Conservation (phyloP, 108 stramenopile genomes). For the Parietichytrium sp. region DNA sequence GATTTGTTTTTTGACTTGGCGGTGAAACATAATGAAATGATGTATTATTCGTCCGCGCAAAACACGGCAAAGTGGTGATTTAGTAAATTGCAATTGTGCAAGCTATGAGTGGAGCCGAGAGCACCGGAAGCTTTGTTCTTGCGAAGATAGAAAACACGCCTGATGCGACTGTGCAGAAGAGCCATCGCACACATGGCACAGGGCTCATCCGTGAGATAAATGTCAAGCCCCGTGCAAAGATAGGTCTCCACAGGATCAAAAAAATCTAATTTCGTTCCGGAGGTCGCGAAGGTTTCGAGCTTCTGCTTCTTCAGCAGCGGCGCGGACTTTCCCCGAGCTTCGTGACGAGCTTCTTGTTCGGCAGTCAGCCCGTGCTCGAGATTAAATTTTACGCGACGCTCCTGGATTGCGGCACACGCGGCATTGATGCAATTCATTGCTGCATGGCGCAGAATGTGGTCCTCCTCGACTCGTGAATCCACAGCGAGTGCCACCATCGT, state of each 20-base stretch:
- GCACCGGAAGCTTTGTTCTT: constrained; percentile 46
- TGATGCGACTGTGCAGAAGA: constrained; percentile 59
- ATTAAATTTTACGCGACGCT: no score
- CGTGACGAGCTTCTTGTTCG: no score
- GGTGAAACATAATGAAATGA: no score
- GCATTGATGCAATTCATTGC: constrained; percentile 23
- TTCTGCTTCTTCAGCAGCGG: no score
- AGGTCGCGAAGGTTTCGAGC: no score
- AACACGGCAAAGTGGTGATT: constrained; percentile 50
- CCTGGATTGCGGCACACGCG: constrained; percentile 15
- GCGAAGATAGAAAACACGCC: constrained; percentile 50
- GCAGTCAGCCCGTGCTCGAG: no score
- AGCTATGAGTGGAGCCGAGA: neutral
- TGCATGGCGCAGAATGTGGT: neutral
- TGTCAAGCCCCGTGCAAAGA: constrained; percentile 63
- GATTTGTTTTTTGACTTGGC: no score
- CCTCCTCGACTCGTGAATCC: neutral
- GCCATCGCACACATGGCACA: constrained; percentile 64
- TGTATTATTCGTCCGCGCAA: no score
- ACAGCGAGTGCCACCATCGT: neutral
- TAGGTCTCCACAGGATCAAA: constrained; percentile 49
- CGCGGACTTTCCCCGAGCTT: no score
- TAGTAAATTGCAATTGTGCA: constrained; percentile 33
- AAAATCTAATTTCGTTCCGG: no score
- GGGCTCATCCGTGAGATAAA: constrained; percentile 59